These are phyloP conservation scores for Trichoderma endophyticum DNA, from an alignment of 2,329 filamentous ascomycete genomes.

Conservation along the genomic window DNA sequence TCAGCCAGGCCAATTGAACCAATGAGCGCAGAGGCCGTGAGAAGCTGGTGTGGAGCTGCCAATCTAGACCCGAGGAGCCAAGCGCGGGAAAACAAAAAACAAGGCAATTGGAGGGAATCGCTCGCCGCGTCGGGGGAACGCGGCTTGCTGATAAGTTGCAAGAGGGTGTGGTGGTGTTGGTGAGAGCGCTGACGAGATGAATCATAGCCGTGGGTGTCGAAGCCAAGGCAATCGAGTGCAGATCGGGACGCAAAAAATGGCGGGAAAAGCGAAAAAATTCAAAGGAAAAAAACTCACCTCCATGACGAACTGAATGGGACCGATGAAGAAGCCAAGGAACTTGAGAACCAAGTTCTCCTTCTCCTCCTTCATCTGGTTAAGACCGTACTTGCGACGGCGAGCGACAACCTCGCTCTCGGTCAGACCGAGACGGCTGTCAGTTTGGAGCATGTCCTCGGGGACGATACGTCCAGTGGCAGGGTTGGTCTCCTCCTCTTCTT, in stretches of 20 bases:
- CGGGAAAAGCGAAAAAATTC: not conserved
- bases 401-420: conserved; percentile 65
- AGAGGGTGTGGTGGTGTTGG: not conserved
- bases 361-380: conserved; percentile 90
- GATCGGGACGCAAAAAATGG: not conserved
- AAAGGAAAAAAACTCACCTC: conserved; percentile 55
- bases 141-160: conserved; percentile 16
- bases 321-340: conserved; percentile 79
- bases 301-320: conserved; percentile 93
- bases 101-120: conserved; percentile 20
- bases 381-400: conserved; percentile 68
- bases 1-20: conserved; percentile 24
- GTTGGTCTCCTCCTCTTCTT: conserved; percentile 53
- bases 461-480: conserved; percentile 58
- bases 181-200: not conserved
- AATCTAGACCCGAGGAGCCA: conserved; percentile 33
- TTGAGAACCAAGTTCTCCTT: conserved; percentile 82
- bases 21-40: conserved; percentile 26
- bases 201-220: not conserved
- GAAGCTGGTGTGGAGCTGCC: conserved; percentile 34
- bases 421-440: conserved; percentile 69
- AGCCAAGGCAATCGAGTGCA: not conserved
- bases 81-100: conserved; percentile 26
- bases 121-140: not conserved
- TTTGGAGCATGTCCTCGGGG: conserved; percentile 74